Conservation (phyloP, 106 monocot species). For the Dioscorea zingiberensis region DNA sequence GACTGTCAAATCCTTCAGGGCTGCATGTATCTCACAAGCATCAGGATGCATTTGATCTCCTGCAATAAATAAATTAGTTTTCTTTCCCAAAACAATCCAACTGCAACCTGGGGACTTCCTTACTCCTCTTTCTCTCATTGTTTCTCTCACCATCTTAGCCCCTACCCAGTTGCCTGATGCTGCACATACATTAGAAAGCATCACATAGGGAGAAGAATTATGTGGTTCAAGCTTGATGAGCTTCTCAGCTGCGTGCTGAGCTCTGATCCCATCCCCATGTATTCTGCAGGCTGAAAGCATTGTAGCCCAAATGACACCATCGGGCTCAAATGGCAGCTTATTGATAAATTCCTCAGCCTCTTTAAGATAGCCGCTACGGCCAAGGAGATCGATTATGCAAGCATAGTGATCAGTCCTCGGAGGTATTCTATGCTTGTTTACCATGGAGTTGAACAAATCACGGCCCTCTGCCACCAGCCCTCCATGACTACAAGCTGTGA, state of each 20-base stretch:
- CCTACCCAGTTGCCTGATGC: slow-evolving; percentile 45
- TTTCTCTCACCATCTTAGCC: slow-evolving; percentile 36
- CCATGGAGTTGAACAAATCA: slow-evolving; percentile 42
- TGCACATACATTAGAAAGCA: slow-evolving; percentile 54
- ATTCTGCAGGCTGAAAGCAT: slow-evolving; percentile 51
- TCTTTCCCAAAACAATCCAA: slow-evolving; percentile 58
- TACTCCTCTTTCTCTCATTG: slow-evolving; percentile 44
- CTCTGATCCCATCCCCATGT: slow-evolving; percentile 37
- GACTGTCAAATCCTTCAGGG: slow-evolving; percentile 21
- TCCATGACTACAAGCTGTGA: slow-evolving; percentile 71
- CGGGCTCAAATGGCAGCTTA: slow-evolving; percentile 40
- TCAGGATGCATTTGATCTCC: slow-evolving; percentile 52
- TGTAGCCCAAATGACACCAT: slow-evolving; percentile 62
- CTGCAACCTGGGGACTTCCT: slow-evolving; percentile 66
- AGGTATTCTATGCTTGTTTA: slow-evolving; percentile 22
- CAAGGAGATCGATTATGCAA: slow-evolving; percentile 67
- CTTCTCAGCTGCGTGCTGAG: slow-evolving; percentile 37
- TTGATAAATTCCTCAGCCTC: slow-evolving; percentile 57
- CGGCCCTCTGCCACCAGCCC: slow-evolving; percentile 40
- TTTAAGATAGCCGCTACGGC: slow-evolving; percentile 47
- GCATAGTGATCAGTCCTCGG: slow-evolving; percentile 67
- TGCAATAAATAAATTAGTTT: slow-evolving; percentile 47
- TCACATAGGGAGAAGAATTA: slow-evolving; percentile 50
- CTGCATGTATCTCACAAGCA: slow-evolving; percentile 26
- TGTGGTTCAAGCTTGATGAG: slow-evolving; percentile 55